Evolutionary conservation across 768 basidiomycete genomes (phyloP).

Genomic region (Suillus paluster): DNA sequence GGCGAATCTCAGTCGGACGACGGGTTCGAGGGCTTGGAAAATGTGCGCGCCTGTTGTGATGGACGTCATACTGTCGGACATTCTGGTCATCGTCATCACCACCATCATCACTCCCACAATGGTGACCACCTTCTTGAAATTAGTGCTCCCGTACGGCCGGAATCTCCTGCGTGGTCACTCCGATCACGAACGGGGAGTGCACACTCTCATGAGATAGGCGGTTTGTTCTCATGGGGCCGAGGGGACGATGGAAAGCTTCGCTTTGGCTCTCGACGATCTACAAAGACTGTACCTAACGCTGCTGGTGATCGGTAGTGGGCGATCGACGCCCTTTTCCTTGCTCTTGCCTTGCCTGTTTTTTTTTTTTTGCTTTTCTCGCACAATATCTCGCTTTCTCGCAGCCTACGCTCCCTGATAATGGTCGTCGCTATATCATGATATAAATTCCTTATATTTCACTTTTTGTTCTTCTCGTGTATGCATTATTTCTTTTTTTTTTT

Average conservation of each 20-base stretch:
- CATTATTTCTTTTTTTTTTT: constrained; percentile 31
- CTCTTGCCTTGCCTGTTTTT: constrained; percentile 8
- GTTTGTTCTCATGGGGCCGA: constrained; percentile 72
- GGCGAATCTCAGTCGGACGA: constrained; percentile 73
- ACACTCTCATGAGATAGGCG: constrained; percentile 68
- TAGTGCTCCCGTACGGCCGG: constrained; percentile 56
- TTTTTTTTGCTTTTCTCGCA: constrained; percentile 7
- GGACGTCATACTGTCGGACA: constrained; percentile 85
- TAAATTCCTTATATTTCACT: constrained; percentile 18
- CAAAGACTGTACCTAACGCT: constrained; percentile 39
- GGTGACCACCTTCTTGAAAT: constrained; percentile 60
- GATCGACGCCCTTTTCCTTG: background rate
- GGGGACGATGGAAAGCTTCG: constrained; percentile 68
- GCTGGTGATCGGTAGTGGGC: constrained; percentile 29
- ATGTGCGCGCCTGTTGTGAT: constrained; percentile 91
- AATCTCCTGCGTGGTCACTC: constrained; percentile 85
- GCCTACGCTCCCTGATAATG: constrained; percentile 40
- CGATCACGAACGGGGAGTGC: constrained; percentile 79
- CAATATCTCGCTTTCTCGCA: constrained; percentile 23
- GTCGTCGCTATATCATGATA: constrained; percentile 22
- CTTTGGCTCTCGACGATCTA: constrained; percentile 75
- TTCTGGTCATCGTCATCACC: constrained; percentile 56
- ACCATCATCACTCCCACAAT: constrained; percentile 53
- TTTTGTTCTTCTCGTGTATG: constrained; percentile 31
- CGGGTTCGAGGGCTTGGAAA: constrained; percentile 91